These are phyloP conservation scores for Selenicereus undatus DNA, from an alignment of 148 eudicot species.

Conservation along the genomic window DNA sequence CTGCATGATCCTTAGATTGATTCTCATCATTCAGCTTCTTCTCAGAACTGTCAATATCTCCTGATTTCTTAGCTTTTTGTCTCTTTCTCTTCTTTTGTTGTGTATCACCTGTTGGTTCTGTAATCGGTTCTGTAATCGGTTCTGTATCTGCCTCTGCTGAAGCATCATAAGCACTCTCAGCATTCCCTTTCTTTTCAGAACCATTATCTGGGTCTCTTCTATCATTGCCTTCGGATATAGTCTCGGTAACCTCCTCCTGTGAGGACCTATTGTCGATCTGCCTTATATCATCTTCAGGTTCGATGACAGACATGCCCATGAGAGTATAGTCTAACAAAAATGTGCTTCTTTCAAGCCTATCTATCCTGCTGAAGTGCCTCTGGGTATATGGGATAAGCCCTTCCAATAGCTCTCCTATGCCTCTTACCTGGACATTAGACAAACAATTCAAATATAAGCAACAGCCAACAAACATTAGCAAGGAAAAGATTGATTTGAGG, in stretches of 20 bases:
- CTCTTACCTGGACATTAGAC: conserved; percentile 50
- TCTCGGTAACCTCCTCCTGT: neutral
- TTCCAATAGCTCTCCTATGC: conserved; percentile 85
- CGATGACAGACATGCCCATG: conserved; percentile 85
- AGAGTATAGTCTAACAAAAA: conserved; percentile 80
- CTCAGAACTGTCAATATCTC: conserved; percentile 22
- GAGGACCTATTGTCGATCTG: conserved; percentile 11
- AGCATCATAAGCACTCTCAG: conserved; percentile 18
- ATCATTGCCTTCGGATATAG: neutral
- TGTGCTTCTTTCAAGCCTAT: conserved; percentile 84
- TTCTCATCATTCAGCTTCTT: conserved; percentile 26
- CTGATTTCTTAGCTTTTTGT: conserved; percentile 40
- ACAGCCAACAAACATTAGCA: neutral
- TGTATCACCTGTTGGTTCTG: conserved; percentile 18
- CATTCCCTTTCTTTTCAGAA: neutral
- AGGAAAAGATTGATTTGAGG: neutral
- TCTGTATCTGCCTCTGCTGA: conserved; percentile 9
- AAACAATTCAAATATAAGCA: neutral
- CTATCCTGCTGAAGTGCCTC: conserved; percentile 89
- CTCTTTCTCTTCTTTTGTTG: conserved; percentile 33
- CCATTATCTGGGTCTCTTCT: neutral
- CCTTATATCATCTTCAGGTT: conserved; percentile 46
- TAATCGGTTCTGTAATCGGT: conserved; percentile 12
- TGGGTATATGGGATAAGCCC: conserved; percentile 88
- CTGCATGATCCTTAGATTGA: neutral